These are phyloP conservation scores for Dactylellina drechsleri DNA, from an alignment of 2,329 filamentous ascomycete species.

Conservation along the genomic window DNA sequence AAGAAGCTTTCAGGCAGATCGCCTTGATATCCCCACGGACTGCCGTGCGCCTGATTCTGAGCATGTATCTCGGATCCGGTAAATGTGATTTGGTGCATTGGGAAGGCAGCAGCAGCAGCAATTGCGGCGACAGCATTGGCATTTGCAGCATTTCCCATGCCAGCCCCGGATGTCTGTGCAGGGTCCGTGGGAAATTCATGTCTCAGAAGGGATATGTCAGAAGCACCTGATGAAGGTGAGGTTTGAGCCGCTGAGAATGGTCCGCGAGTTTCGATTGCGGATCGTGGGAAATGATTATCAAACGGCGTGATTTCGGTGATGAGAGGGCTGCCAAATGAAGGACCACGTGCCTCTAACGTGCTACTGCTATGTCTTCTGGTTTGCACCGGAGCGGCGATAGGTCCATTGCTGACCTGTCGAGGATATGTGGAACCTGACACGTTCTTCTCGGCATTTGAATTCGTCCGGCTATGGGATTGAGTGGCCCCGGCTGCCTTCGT, in stretches of 20 bases:
- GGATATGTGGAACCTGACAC: constrained; percentile 14
- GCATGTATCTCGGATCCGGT: constrained; percentile 33
- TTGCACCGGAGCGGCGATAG: constrained; percentile 13
- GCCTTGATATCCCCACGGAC: constrained; percentile 44
- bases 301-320: constrained; percentile 33
- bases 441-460: constrained; percentile 39
- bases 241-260: constrained; percentile 50
- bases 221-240: constrained; percentile 49
- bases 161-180: constrained; percentile 10
- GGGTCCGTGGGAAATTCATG: constrained; percentile 49
- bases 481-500: constrained; percentile 18
- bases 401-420: constrained; percentile 24
- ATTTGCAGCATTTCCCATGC: constrained; percentile 5
- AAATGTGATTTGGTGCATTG: constrained; percentile 50
- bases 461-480: constrained; percentile 59
- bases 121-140: constrained; percentile 9
- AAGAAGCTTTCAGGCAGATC: constrained; percentile 47
- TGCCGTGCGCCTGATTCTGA: constrained; percentile 36
- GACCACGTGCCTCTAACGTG: constrained; percentile 43
- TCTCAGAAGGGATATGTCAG: constrained; percentile 49
- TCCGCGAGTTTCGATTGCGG: constrained; percentile 50
- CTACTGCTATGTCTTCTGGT: constrained; percentile 47
- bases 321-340: constrained; percentile 52
- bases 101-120: constrained; percentile 30
- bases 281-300: constrained; percentile 50